Base-by-base conservation (phyloP, 768 basidiomycete genomes). In the Mycena pura region DNA sequence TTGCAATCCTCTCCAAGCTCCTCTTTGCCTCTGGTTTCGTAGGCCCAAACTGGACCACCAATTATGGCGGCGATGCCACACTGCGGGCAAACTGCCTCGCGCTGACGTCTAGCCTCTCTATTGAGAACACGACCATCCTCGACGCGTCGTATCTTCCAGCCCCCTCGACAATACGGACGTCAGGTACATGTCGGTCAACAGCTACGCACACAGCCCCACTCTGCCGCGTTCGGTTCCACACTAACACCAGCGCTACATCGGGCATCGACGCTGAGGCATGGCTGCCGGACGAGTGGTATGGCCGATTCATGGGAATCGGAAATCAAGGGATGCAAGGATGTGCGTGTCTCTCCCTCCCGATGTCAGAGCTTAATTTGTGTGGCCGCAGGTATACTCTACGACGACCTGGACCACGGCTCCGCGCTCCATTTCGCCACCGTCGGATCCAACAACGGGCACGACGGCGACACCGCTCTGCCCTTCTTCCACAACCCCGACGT, bases 381-480 rank as follows among this genome's bases (percentile, higher is more conserved):
- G n/a, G n/a, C 40, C 29, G 24, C 19, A 70, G 69, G 68, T 40
- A 69, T 70, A n/a, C 45, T 46, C 22, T 69, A 70, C 43, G 21
- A 6, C 9, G 44, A 58, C 9, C 60, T 69, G 5, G 52, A 48
- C 17, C 65, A 67, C 28, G 68, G 66, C 9, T 50, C 61, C n/a
- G 21, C 57, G 2, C 45, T 69, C 11, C 52, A 64, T 34, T 71
- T 71, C 51, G 70, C 70, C 14, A 57, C 59, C 14, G 49, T 69
- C 24, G 67, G 54, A 2, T 59, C 68, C 14, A 63, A 71, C 46
- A 58, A 47, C 45, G 70, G 70, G 1, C 70, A 71, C 43, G 67
- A 69, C 40, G 70, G 70, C 10, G 46, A 58, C 19, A 60, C 15
- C 14, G 66, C 43, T 17, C 13, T 36, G 2, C 31, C 60, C 4